phyloP scores from a whole-genome alignment of 2,329 filamentous ascomycete species.

The Colletotrichum limetticola region DNA sequence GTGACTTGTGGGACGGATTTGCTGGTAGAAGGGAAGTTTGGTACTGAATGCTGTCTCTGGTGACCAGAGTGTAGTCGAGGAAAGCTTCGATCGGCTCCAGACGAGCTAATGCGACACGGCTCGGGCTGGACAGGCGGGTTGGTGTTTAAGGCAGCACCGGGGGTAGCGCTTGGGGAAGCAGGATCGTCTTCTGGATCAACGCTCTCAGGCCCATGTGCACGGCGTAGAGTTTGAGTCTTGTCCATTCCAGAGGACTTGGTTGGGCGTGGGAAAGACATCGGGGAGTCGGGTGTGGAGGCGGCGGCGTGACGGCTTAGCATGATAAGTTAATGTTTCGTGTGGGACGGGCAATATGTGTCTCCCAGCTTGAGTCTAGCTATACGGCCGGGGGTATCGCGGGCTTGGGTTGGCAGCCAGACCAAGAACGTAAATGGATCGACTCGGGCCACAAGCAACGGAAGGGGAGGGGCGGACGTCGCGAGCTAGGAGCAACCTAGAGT shows the following conservation, averaged over 20 bases:
- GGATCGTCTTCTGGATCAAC: constrained; percentile 15
- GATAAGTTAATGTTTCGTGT: constrained; percentile 49
- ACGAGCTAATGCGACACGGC: constrained; percentile 13
- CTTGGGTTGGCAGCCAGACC: constrained; percentile 11
- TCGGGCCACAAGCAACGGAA: constrained; percentile 1
- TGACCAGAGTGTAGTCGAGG: constrained; percentile 37
- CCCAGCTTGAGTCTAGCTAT: constrained; percentile 15
- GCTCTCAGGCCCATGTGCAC: constrained; percentile 29
- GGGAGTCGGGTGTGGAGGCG: constrained; percentile 40
- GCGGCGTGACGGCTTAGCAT: constrained; percentile 47
- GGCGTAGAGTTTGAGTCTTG: constrained; percentile 25
- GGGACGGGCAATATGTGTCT: constrained; percentile 38
- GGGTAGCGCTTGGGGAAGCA: constrained; percentile 24
- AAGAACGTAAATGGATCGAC: constrained; percentile 11
- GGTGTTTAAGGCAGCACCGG: constrained; percentile 21
- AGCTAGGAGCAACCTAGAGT: constrained; percentile 10
- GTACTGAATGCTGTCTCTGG: constrained; percentile 48
- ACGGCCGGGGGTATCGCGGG: constrained; percentile 7
- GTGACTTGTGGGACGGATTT: constrained; percentile 25
- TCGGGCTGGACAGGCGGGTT: constrained; percentile 31
- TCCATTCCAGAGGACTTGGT: constrained; percentile 32
- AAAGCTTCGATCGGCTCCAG: constrained; percentile 19
- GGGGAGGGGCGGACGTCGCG: neutral
- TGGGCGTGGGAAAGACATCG: constrained; percentile 37
- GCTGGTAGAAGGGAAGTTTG: constrained; percentile 46